These are phyloP conservation scores for Saturnispora mendoncae DNA, from an alignment of 805 yeast species.

Conservation along the genomic window DNA sequence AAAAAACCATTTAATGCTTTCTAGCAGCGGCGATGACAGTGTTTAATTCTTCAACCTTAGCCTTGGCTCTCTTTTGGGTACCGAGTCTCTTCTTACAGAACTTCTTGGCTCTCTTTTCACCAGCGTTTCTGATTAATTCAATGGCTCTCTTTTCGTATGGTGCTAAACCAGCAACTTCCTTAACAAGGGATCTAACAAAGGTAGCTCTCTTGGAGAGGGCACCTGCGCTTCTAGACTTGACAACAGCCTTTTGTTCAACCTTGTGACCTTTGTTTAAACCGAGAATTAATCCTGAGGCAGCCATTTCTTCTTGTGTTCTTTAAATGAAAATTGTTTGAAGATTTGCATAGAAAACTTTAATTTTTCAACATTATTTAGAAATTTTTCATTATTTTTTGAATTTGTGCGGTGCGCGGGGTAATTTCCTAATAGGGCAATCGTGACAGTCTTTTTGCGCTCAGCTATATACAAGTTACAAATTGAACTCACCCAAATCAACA, in stretches of 20 bases:
- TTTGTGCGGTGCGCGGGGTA: constrained; percentile 12
- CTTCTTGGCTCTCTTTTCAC: constrained; percentile 99
- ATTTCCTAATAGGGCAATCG: background rate
- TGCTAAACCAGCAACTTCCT: constrained; percentile 97
- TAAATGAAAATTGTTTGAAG: background rate
- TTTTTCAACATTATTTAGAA: constrained; percentile 2
- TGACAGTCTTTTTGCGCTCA: constrained; percentile 9
- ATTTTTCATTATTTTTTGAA: constrained; percentile 4
- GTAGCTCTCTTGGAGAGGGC: constrained; percentile 89
- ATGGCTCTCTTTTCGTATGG: constrained; percentile 99
- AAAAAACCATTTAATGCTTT: constrained; percentile 56
- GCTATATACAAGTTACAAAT: constrained; percentile 3
- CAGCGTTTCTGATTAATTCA: constrained; percentile 99
- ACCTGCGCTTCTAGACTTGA: constrained; percentile 86
- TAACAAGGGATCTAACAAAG: constrained; percentile 90
- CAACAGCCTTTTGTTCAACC: constrained; percentile 75
- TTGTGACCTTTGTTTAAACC: constrained; percentile 99
- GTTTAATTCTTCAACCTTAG: constrained; percentile 98
- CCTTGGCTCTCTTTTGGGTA: constrained; percentile 99
- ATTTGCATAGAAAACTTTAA: constrained; percentile 1
- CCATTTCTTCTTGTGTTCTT: constrained; percentile 34
- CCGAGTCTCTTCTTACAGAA: constrained; percentile 99
- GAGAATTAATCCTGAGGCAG: constrained; percentile 80
- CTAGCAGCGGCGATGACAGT: constrained; percentile 93
- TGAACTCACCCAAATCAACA: constrained; percentile 29